phyloP scores from a whole-genome alignment of 2,329 filamentous ascomycete genomes.

The Alternaria ethzedia region DNA sequence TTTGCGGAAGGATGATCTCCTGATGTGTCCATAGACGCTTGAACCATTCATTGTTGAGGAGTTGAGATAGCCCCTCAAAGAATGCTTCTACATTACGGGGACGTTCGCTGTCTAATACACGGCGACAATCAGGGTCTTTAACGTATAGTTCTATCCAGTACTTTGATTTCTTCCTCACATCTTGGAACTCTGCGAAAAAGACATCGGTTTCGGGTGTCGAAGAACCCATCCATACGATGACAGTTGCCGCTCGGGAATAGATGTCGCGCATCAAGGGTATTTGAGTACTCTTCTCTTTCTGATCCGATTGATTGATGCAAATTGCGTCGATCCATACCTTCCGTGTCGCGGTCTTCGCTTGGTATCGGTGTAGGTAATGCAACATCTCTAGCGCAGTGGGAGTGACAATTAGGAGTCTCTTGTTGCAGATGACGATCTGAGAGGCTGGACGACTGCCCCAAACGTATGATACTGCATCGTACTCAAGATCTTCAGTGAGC shows the following conservation, averaged over 20 bases:
- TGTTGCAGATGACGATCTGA: too few relatives aligned
- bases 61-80: not conserved
- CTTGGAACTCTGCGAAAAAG: not conserved
- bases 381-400: too few relatives aligned
- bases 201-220: not conserved
- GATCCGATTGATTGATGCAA: not conserved
- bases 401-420: rapidly evolving
- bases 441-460: too few relatives aligned
- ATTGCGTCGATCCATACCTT: not conserved
- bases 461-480: not conserved
- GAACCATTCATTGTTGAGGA: not conserved
- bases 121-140: too few relatives aligned
- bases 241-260: not conserved
- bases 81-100: too few relatives aligned
- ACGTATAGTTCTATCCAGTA: too few relatives aligned
- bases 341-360: too few relatives aligned
- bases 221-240: not conserved
- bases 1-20: not conserved
- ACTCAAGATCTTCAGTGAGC: too few relatives aligned
- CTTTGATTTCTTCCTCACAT: not conserved
- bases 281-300: not conserved
- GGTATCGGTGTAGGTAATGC: too few relatives aligned
- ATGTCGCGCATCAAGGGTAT: not conserved
- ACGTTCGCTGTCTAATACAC: too few relatives aligned
- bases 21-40: not conserved